These are phyloP conservation scores for Daldinia sp. DNA, from an alignment of 2,329 filamentous ascomycete species.

Conservation along the genomic window DNA sequence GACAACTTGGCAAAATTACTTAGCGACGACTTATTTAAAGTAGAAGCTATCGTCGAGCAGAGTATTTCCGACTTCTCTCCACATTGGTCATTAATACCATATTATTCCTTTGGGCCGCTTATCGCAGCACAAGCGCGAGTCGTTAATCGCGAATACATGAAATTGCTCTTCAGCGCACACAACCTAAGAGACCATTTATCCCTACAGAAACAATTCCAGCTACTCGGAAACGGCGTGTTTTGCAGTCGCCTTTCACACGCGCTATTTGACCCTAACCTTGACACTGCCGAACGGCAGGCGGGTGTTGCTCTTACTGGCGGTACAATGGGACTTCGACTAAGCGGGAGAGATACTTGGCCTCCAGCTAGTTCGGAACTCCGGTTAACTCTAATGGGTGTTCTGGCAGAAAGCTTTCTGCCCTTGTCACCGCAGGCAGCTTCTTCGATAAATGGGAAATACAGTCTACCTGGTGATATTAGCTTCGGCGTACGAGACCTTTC, in stretches of 20 bases:
- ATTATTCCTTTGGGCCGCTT: slow-evolving; percentile 79
- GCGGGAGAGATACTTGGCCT: slow-evolving; percentile 86
- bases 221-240: slow-evolving; percentile 87
- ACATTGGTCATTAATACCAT: slow-evolving; percentile 68
- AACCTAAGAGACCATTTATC: slow-evolving; percentile 75
- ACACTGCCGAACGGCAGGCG: slow-evolving; percentile 76
- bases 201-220: slow-evolving; percentile 80
- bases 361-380: slow-evolving; percentile 94
- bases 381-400: slow-evolving; percentile 83
- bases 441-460: slow-evolving; percentile 45
- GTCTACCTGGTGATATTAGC: slow-evolving; percentile 74
- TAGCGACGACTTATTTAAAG: slow-evolving; percentile 50
- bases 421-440: slow-evolving; percentile 40
- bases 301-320: slow-evolving; percentile 75
- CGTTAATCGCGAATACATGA: slow-evolving; percentile 78
- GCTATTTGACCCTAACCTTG: slow-evolving; percentile 83
- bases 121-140: slow-evolving; percentile 77
- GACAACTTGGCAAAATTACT: slow-evolving; percentile 54
- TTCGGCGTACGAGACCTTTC: slow-evolving; percentile 87
- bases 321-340: slow-evolving; percentile 82
- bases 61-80: slow-evolving; percentile 51
- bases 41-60: slow-evolving; percentile 27
- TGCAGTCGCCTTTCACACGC: slow-evolving; percentile 80
- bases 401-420: slow-evolving; percentile 74
- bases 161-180: slow-evolving; percentile 78